Conservation (phyloP, 176 grass and related monocot species). For the Raddia distichophylla region DNA sequence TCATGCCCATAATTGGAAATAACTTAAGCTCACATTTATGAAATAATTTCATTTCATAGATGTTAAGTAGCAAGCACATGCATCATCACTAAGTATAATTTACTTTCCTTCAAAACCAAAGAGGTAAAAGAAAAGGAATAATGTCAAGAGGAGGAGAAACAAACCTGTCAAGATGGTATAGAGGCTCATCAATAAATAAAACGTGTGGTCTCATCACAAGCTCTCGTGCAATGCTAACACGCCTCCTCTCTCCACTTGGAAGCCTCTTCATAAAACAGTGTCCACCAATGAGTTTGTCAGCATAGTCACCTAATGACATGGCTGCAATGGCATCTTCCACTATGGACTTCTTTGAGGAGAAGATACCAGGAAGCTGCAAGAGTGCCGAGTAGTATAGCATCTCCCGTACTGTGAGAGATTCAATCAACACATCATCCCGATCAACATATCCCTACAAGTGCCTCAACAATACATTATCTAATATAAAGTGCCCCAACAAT, state of each 20-base stretch:
- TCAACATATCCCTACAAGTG: slow-evolving; percentile 79
- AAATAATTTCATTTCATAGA: too few species aligned
- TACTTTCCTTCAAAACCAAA: neutral
- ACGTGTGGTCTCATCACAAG: slow-evolving; percentile 89
- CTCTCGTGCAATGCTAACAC: slow-evolving; percentile 89
- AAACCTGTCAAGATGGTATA: slow-evolving; percentile 94
- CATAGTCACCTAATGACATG: slow-evolving; percentile 79
- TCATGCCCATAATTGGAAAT: neutral
- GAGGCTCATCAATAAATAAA: slow-evolving; percentile 89
- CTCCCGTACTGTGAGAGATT: slow-evolving; percentile 91
- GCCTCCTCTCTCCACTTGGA: slow-evolving; percentile 72
- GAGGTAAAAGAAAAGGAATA: neutral
- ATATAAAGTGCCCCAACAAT: slow-evolving; percentile 1
- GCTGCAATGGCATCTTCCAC: slow-evolving; percentile 82
- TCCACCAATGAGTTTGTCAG: slow-evolving; percentile 85
- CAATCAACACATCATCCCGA: slow-evolving; percentile 73
- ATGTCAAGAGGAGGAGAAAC: neutral
- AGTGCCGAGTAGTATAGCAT: slow-evolving; percentile 80
- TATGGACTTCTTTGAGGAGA: slow-evolving; percentile 62
- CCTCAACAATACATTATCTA: neutral
- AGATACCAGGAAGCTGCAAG: slow-evolving; percentile 79
- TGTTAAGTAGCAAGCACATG: neutral
- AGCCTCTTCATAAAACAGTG: slow-evolving; percentile 70
- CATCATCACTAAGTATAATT: neutral
- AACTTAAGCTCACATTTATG: neutral